phyloP scores from a whole-genome alignment of 306 rosid species.

The Ormosia semicastrata region DNA sequence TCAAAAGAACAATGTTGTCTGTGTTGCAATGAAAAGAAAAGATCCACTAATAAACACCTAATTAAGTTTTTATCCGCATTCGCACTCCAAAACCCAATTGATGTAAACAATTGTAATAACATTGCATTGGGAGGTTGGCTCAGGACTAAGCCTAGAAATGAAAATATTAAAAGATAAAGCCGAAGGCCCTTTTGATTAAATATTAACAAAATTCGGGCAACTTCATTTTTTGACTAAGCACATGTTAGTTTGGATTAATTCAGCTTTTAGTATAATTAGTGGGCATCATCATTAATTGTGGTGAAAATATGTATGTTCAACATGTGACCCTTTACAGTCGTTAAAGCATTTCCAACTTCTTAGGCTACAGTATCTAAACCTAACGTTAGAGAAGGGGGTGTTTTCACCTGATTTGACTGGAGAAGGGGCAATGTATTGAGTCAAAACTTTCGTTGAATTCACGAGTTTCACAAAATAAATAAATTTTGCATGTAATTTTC shows the following conservation, averaged over 20 bases:
- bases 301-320: neutral
- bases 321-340: neutral
- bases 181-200: neutral
- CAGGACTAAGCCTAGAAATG: too few species aligned
- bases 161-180: too few species aligned
- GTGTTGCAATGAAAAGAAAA: too few species aligned
- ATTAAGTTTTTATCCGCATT: too few species aligned
- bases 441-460: neutral
- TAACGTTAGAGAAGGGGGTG: neutral
- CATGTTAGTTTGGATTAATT: neutral
- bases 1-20: too few species aligned
- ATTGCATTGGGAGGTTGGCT: too few species aligned
- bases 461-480: too few species aligned
- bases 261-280: neutral
- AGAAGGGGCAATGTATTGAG: neutral
- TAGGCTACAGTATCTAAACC: neutral
- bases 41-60: too few species aligned
- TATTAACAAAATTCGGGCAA: neutral
- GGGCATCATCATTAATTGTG: neutral
- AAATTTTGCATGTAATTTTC: too few species aligned
- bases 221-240: neutral
- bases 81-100: too few species aligned
- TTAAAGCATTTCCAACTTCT: neutral
- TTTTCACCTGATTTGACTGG: slow-evolving; percentile 26
- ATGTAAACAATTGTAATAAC: too few species aligned